These are phyloP conservation scores for Alternaria gaisen DNA, from an alignment of 2,329 filamentous ascomycete species.

Conservation along the genomic window DNA sequence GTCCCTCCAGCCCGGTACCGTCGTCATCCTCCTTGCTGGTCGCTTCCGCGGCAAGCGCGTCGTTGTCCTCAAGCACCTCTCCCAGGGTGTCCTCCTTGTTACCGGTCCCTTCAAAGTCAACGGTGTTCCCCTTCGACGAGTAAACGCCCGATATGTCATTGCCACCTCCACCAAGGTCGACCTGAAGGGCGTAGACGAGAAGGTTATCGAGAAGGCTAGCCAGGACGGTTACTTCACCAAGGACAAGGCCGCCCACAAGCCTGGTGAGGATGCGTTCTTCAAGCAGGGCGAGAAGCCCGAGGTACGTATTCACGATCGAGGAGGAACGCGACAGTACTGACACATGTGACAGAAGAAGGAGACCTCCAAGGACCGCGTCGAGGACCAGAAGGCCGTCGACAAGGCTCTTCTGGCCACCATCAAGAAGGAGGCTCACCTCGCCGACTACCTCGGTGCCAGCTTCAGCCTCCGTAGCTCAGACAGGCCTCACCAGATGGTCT, in stretches of 20 bases:
- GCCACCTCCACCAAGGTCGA: slow-evolving; percentile 87
- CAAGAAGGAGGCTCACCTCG: slow-evolving; percentile 97
- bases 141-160: slow-evolving; percentile 94
- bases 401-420: slow-evolving; percentile 93
- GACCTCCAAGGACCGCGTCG: slow-evolving; percentile 87
- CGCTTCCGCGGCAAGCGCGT: slow-evolving; percentile 99
- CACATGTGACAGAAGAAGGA: slow-evolving; percentile 82
- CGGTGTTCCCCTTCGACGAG: slow-evolving; percentile 93
- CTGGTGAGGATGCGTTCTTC: slow-evolving; percentile 98
- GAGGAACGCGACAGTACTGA: slow-evolving; percentile 22
- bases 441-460: slow-evolving; percentile 91
- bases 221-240: slow-evolving; percentile 90
- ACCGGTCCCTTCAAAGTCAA: slow-evolving; percentile 99
- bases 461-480: slow-evolving; percentile 99
- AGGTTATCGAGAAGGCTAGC: slow-evolving; percentile 79
- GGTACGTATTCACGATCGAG: slow-evolving; percentile 65
- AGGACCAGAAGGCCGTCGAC: slow-evolving; percentile 98
- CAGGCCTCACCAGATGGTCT: slow-evolving; percentile 99
- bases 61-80: slow-evolving; percentile 96
- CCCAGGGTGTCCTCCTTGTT: slow-evolving; percentile 97
- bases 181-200: slow-evolving; percentile 79
- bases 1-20: slow-evolving; percentile 90
- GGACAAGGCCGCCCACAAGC: slow-evolving; percentile 95
- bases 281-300: slow-evolving; percentile 98
- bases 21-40: slow-evolving; percentile 98